Evolutionary conservation across 2,329 filamentous ascomycete species (phyloP).

Genomic region (Akanthomyces lecanii): DNA sequence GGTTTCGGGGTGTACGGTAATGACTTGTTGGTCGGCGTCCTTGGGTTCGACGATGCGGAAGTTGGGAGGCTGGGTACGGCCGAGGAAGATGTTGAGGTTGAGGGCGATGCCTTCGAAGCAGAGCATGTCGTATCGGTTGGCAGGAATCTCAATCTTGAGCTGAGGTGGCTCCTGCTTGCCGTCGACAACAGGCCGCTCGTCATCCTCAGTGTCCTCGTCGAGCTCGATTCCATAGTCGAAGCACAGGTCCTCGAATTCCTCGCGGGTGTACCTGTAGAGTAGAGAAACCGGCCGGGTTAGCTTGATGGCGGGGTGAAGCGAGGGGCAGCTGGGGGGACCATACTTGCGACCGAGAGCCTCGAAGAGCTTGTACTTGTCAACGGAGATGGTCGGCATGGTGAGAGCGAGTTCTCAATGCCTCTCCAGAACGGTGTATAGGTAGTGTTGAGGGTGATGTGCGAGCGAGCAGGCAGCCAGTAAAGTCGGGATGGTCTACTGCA

Average conservation of each 20-base stretch:
- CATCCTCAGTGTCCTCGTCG: conserved; percentile 86
- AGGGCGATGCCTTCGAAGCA: conserved; percentile 96
- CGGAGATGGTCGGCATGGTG: conserved; percentile 89
- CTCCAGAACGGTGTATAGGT: conserved; percentile 5
- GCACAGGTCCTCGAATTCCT: conserved; percentile 94
- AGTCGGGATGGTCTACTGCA: neutral
- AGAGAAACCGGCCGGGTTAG: conserved; percentile 18
- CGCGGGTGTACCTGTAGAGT: conserved; percentile 68
- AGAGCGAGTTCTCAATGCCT: conserved; percentile 26
- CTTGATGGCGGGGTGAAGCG: conserved; percentile 19
- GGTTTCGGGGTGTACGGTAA: conserved; percentile 74
- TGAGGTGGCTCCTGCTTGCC: conserved; percentile 83
- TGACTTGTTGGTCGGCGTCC: conserved; percentile 69
- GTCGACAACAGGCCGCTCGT: conserved; percentile 68
- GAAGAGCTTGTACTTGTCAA: conserved; percentile 95
- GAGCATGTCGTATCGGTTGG: conserved; percentile 91
- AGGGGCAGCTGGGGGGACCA: conserved; percentile 22
- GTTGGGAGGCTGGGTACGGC: conserved; percentile 69
- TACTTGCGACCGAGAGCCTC: conserved; percentile 86
- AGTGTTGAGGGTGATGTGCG: conserved; percentile 1
- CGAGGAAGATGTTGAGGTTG: conserved; percentile 93
- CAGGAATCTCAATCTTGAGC: conserved; percentile 96
- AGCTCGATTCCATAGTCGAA: conserved; percentile 99
- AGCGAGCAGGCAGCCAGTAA: neutral
- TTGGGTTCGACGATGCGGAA: conserved; percentile 71